Conservation (phyloP, 2,329 filamentous ascomycete genomes). For the Cadophora luteo-olivacea region DNA sequence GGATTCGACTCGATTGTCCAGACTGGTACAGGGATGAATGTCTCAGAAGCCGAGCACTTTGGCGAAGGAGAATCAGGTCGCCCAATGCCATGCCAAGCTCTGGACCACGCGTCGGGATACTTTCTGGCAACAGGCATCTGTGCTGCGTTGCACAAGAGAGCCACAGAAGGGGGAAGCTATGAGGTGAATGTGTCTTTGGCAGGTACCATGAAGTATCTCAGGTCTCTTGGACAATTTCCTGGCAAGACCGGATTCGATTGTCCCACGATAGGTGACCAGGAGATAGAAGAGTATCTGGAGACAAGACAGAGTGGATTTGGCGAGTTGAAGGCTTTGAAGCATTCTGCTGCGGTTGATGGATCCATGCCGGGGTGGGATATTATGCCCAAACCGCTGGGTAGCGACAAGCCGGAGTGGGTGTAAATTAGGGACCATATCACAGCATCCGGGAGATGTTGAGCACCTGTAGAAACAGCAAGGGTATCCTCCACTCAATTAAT, state of each 20-base stretch:
- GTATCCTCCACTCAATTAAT: background rate
- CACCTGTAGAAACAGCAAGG: background rate
- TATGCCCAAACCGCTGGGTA: background rate
- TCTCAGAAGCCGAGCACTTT: conserved; percentile 10
- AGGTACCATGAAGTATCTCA: background rate
- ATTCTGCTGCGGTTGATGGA: conserved; percentile 1
- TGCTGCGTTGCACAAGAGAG: conserved; percentile 12
- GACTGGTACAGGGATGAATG: conserved; percentile 2
- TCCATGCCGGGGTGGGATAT: background rate
- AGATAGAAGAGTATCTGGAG: conserved; percentile 3
- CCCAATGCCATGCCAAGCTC: conserved; percentile 2
- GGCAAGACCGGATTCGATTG: conserved; percentile 10
- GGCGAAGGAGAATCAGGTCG: background rate
- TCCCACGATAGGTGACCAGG: background rate
- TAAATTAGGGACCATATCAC: background rate
- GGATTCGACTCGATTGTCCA: background rate
- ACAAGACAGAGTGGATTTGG: conserved; percentile 1
- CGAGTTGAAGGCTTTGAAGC: background rate
- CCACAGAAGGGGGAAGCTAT: background rate
- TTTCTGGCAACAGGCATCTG: background rate
- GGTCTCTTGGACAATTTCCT: conserved; percentile 5
- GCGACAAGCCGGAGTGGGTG: background rate
- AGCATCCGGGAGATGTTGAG: background rate
- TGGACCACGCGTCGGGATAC: background rate
- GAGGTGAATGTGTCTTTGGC: conserved; percentile 8